Evolutionary conservation across 2,329 filamentous ascomycete species (phyloP).

Genomic region (Fusarium sp.): DNA sequence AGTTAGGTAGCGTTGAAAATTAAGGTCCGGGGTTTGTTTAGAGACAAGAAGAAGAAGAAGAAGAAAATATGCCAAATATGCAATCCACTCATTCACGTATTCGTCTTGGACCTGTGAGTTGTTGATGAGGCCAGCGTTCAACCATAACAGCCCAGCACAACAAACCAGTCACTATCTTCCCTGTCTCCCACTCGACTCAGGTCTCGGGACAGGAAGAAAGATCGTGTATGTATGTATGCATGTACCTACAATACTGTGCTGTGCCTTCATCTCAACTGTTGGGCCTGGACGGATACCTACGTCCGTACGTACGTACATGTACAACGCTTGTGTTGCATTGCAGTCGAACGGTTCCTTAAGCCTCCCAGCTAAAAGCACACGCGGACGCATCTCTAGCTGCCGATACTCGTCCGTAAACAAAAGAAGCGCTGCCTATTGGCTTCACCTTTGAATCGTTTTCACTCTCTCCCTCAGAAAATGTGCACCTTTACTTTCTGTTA

Average conservation of each 20-base stretch:
- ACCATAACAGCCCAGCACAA: slow-evolving; percentile 2
- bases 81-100: slow-evolving; percentile 26
- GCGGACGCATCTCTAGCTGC: slow-evolving; percentile 36
- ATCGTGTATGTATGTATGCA: neutral
- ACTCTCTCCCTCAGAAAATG: neutral
- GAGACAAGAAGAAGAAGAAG: neutral
- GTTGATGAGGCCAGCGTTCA: slow-evolving; percentile 10
- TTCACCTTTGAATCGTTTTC: slow-evolving; percentile 1
- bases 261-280: slow-evolving; percentile 11
- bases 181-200: neutral
- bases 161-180: neutral
- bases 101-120: slow-evolving; percentile 15
- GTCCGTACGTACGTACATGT: neutral
- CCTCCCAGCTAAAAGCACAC: slow-evolving; percentile 23
- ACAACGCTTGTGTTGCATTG: slow-evolving; percentile 35
- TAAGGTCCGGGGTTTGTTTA: slow-evolving; percentile 3
- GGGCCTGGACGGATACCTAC: neutral
- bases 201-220: neutral
- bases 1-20: neutral
- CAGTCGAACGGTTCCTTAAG: slow-evolving; percentile 28
- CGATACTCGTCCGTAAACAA: slow-evolving; percentile 17
- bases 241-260: neutral
- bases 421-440: slow-evolving; percentile 11
- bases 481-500: neutral
- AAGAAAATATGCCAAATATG: neutral